These are phyloP conservation scores for Zymoseptoria brevis DNA, from an alignment of 2,329 filamentous ascomycete species.

Conservation along the genomic window DNA sequence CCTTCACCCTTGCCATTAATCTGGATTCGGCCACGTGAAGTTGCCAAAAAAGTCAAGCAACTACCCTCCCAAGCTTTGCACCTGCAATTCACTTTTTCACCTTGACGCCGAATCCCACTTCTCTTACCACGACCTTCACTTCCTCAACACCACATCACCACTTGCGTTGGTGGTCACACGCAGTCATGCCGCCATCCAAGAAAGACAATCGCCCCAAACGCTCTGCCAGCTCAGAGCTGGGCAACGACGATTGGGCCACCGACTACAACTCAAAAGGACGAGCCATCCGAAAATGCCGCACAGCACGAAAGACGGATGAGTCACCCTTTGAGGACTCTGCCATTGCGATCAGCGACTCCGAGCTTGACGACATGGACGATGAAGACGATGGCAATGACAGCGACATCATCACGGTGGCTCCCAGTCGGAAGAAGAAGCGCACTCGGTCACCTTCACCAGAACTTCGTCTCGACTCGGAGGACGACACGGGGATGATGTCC, in stretches of 20 bases:
- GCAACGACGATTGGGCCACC: slow-evolving; percentile 20
- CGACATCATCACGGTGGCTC: slow-evolving; percentile 22
- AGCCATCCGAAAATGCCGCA: slow-evolving; percentile 34
- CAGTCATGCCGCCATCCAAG: slow-evolving; percentile 13
- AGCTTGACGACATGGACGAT: slow-evolving; percentile 28
- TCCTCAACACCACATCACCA: slow-evolving; percentile 1
- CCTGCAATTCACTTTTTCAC: slow-evolving; percentile 1
- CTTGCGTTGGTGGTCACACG: not conserved
- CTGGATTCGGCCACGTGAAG: not conserved
- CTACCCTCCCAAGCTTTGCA: slow-evolving; percentile 4
- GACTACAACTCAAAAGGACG: slow-evolving; percentile 37
- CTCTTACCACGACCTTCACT: not conserved
- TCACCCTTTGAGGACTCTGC: slow-evolving; percentile 36
- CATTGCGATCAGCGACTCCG: slow-evolving; percentile 29
- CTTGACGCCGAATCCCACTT: not conserved
- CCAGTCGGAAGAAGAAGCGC: slow-evolving; percentile 26
- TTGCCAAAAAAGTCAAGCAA: not conserved
- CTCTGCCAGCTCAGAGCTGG: slow-evolving; percentile 21
- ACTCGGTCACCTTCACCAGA: slow-evolving; percentile 22
- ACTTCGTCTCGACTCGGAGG: slow-evolving; percentile 12
- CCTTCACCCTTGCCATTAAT: not conserved
- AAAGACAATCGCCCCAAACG: slow-evolving; percentile 9
- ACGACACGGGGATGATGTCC: slow-evolving; percentile 7
- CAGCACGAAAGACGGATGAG: slow-evolving; percentile 27
- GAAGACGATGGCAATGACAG: slow-evolving; percentile 26